Evolutionary conservation across 257 asterid species (phyloP), one percentile per base, ranked within the genome.

Genomic region (Scutellaria baicalensis): DNA sequence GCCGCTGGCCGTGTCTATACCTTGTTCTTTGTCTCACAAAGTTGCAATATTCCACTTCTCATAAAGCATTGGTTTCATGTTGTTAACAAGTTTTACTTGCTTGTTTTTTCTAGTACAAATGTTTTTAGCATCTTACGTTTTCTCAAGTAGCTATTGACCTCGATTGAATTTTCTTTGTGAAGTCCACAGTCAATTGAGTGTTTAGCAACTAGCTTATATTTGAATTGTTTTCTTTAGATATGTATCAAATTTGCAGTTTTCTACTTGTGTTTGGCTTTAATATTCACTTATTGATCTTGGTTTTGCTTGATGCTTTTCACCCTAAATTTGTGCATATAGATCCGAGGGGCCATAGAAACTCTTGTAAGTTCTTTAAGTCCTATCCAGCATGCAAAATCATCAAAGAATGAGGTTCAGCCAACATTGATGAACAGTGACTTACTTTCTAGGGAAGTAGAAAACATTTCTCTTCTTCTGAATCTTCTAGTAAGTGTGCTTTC

Each of bases 261-360:
- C 8, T 21, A 21, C 47, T 64, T 27, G 70, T 10, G 49, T 47
- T 47, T 64, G 44, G 43, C 3, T 33, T 48, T 31, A 14, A 1
- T 33, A 33, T 33, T 31, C 31, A 27, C 9, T 17, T 20, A 27
- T 27, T 64, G 45, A 47, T 64, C 14, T 48, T 27, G 6, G 13
- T 57, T 66, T 44, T 56, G 60, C 31, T 64, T 73, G 48, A 71
- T 51, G 21, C 59, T 77, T 18, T 69, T 48, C 9, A 8, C 55
- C 40, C 76, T 75, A 69, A 69, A 18, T 56, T 83, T 56, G 66
- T 40, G 75, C 75, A 58, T 78, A 75, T 81, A 94, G 99, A 93
- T 94, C 69, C 87, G 96, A 43, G 96, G 98, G 70, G 87, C 96
- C 58, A 76, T 92, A 16, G 97, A 92, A 84, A 90, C 95, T 80